phyloP scores from a whole-genome alignment of 2,329 filamentous ascomycete genomes.

The Phaeosphaeria sp. region DNA sequence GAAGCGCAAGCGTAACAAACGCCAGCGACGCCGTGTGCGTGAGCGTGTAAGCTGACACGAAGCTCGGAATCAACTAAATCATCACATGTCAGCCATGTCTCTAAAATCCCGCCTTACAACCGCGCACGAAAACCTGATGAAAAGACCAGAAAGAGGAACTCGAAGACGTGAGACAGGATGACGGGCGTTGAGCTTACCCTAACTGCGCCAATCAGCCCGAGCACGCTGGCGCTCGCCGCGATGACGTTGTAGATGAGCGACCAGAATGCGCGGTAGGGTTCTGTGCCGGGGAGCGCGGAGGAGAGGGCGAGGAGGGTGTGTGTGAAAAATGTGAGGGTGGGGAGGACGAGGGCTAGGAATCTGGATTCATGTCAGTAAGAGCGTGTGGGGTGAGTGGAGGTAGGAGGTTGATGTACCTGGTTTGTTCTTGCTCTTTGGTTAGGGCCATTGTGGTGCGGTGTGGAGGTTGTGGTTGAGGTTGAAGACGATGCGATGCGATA shows the following conservation, averaged over 20 bases:
- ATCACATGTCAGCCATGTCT: conserved; percentile 17
- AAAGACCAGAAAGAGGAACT: too few relatives aligned
- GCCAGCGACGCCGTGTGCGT: conserved; percentile 35
- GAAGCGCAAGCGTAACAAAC: conserved; percentile 34
- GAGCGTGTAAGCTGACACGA: conserved; percentile 36
- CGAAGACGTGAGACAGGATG: too few relatives aligned
- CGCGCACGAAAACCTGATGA: background rate
- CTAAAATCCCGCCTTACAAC: background rate
- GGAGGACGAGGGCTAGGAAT: conserved; percentile 36
- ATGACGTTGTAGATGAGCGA: conserved; percentile 51
- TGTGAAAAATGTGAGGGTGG: conserved; percentile 33
- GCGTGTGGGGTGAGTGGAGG: too few relatives aligned
- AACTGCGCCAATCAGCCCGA: conserved; percentile 54
- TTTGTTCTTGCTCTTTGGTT: background rate
- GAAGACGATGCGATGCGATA: background rate
- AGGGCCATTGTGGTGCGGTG: background rate
- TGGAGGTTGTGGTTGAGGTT: background rate
- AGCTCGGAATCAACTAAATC: conserved; percentile 26
- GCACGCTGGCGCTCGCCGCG: conserved; percentile 48
- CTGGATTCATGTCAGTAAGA: conserved; percentile 17
- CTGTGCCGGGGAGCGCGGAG: conserved; percentile 25
- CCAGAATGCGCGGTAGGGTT: conserved; percentile 39
- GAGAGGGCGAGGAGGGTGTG: conserved; percentile 35
- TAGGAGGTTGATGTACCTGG: background rate
- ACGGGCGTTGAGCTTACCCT: conserved; percentile 38